phyloP scores from a whole-genome alignment of 2,329 filamentous ascomycete species.

The Didymella pomorum region DNA sequence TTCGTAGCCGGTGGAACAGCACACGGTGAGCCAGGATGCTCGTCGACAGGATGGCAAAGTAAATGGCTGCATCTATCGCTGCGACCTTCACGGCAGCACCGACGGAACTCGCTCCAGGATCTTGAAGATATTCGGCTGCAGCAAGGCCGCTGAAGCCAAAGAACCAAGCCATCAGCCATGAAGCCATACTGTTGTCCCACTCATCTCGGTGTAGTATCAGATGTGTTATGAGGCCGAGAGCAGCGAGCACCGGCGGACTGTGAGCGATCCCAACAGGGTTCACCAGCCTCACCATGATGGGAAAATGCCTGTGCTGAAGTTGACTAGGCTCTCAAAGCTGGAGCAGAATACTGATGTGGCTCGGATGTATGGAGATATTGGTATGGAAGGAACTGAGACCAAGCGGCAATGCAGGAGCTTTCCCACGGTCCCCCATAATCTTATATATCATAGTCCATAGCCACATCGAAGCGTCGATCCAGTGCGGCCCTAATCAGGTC shows the following conservation, averaged over 20 bases:
- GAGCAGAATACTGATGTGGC: background rate
- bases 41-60: slow-evolving; percentile 32
- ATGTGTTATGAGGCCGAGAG: slow-evolving; percentile 37
- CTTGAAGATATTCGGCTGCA: slow-evolving; percentile 23
- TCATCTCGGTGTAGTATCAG: slow-evolving; percentile 33
- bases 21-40: slow-evolving; percentile 53
- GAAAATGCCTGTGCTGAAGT: background rate
- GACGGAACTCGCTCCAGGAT: slow-evolving; percentile 22
- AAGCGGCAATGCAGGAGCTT: background rate
- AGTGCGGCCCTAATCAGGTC: slow-evolving; percentile 5
- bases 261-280: slow-evolving; percentile 25
- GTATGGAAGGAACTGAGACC: background rate
- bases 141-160: slow-evolving; percentile 29
- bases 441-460: slow-evolving; percentile 3
- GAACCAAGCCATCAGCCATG: slow-evolving; percentile 26
- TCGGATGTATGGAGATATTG: too few relatives aligned
- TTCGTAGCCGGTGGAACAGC: slow-evolving; percentile 52
- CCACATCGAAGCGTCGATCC: background rate
- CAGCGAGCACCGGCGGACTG: slow-evolving; percentile 31
- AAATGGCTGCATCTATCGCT: slow-evolving; percentile 26
- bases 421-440: background rate
- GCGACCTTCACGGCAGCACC: slow-evolving; percentile 20
- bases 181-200: slow-evolving; percentile 33
- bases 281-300: slow-evolving; percentile 19
- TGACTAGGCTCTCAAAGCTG: too few relatives aligned